These are phyloP conservation scores for Suillus sp. DNA, from an alignment of 768 basidiomycete species.

Conservation along the genomic window DNA sequence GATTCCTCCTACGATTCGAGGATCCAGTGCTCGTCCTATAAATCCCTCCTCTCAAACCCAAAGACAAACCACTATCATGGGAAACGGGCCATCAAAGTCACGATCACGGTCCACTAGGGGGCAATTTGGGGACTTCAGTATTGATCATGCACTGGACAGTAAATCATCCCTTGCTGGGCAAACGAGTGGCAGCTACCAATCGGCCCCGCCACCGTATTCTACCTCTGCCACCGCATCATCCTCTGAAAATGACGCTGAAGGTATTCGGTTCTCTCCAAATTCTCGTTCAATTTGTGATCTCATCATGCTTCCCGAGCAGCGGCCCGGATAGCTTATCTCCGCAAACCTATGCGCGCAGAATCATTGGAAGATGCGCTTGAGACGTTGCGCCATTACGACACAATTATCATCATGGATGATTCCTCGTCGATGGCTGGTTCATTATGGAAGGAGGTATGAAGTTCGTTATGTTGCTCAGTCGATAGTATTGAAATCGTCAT, in stretches of 20 bases:
- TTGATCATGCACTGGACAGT: conserved; percentile 11
- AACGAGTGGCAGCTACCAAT: conserved; percentile 5
- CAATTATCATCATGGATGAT: conserved; percentile 62
- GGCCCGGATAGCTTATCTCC: conserved; percentile 12
- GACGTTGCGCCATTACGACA: conserved; percentile 50
- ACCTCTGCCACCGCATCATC: conserved; percentile 13
- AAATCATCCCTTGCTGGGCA: background rate
- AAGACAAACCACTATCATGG: conserved; percentile 15
- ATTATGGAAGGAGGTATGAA: conserved; percentile 52
- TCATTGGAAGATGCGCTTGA: conserved; percentile 35
- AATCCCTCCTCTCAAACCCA: background rate
- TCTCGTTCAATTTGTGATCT: conserved; percentile 27
- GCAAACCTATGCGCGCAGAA: conserved; percentile 28
- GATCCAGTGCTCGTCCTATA: background rate
- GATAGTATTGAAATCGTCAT: background rate
- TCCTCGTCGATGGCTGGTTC: conserved; percentile 55
- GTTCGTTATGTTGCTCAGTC: background rate
- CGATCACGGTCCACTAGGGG: conserved; percentile 4
- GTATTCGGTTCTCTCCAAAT: conserved; percentile 25
- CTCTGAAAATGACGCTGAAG: conserved; percentile 10
- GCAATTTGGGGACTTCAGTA: conserved; percentile 13
- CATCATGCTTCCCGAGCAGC: conserved; percentile 19
- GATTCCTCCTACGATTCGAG: no score
- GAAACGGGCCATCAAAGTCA: conserved; percentile 19
- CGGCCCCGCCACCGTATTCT: conserved; percentile 30